Evolutionary conservation across 2,329 filamentous ascomycete genomes (phyloP), one percentile per base, ranked within the genome.

Genomic region (Fusarium stilboides): DNA sequence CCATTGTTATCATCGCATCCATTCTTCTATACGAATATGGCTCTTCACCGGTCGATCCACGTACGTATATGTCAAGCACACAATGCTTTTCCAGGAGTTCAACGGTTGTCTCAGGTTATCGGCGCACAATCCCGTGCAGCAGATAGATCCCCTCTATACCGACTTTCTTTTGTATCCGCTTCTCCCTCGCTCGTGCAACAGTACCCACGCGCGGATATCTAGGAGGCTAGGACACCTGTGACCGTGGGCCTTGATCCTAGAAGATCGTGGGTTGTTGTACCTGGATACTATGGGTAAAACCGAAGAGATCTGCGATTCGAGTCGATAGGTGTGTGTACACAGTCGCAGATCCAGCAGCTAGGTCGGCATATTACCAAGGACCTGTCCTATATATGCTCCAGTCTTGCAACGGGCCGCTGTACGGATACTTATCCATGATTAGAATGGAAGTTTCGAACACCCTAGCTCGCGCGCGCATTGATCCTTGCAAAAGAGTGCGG

Each of bases 101-200:
- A 54, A 56, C 65, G 52, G 60, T 46, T 70, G 72, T 74, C 72
- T 74, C 72, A 74, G 71, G 72, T 74, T 36, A 58, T 65, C 45
- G 70, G 62, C 58, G 60, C 62, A 69, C 70, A 65, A 72, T 72
- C 64, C 66, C 52, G 55, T 47, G 60, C 70, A 67, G 54, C 59
- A 61, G 55, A 56, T 61, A 60, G 62, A 63, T 58, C 52, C 54
- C 52, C 57, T 57, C 45, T 51, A 55, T 58, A 52, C 55, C 52
- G 45, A 53, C 50, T 66, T 43, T 53, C 45, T 71, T 51, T 40
- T 65, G 37, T 51, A 47, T 62, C 57, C 57, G 57, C 57, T 67
- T 46, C 37, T 54, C 39, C 65, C 51, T 68, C 53, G 68, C 61
- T 67, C 33, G 70, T 67, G 60, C 61, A 70, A 72, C 66, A 61